Conservation (phyloP, 2,329 filamentous ascomycete species). For the Cladosporium cucumerinum region DNA sequence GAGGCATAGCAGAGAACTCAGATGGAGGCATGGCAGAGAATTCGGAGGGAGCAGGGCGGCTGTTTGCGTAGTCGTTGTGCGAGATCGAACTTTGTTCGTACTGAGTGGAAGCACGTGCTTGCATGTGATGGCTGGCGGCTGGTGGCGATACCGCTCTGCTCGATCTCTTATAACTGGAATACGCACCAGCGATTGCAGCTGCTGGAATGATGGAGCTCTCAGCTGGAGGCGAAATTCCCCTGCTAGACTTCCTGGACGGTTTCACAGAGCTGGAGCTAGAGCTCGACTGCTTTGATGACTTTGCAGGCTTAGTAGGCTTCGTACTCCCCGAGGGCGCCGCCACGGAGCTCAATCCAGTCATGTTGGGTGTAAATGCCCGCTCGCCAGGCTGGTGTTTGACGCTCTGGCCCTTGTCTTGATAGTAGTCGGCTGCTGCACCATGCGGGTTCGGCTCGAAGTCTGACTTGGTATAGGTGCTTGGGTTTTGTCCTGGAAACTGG, state of each 20-base stretch:
- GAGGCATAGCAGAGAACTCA: background rate
- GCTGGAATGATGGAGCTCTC: background rate
- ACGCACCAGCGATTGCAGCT: background rate
- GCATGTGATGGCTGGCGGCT: background rate
- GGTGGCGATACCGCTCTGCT: slow-evolving; percentile 8
- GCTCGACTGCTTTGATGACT: slow-evolving; percentile 21
- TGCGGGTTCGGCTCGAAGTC: slow-evolving; percentile 45
- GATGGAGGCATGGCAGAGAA: background rate
- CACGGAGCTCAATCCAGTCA: slow-evolving; percentile 11
- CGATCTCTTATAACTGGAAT: background rate
- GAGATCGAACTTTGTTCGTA: slow-evolving; percentile 15
- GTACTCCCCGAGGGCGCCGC: slow-evolving; percentile 20
- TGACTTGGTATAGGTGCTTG: slow-evolving; percentile 41
- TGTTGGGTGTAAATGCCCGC: slow-evolving; percentile 46
- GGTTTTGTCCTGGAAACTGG: slow-evolving; percentile 60
- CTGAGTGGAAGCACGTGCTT: slow-evolving; percentile 10
- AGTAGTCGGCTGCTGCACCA: slow-evolving; percentile 60
- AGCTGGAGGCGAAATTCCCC: background rate
- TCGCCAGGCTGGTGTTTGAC: slow-evolving; percentile 59
- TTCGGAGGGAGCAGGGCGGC: slow-evolving; percentile 15
- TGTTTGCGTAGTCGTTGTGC: slow-evolving; percentile 18
- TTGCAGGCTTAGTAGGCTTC: slow-evolving; percentile 36
- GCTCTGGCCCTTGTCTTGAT: slow-evolving; percentile 60
- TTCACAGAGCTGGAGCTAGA: slow-evolving; percentile 13
- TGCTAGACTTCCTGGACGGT: slow-evolving; percentile 14